Conservation (phyloP, 176 grass and related monocot genomes). For the Eragrostis curvula region DNA sequence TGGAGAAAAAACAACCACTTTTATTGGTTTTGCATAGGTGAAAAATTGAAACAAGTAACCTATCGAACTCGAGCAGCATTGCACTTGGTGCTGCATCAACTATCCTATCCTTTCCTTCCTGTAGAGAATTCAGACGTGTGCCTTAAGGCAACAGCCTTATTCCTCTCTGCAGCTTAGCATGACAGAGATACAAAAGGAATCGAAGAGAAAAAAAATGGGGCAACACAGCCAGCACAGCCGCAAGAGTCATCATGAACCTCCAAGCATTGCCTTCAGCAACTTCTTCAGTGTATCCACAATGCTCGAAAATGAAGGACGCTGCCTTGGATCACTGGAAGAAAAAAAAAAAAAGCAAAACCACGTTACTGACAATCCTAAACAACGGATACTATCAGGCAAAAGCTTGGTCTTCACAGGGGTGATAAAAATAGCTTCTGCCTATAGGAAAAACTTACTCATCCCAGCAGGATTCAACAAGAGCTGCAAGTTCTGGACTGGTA, state of each 20-base stretch:
- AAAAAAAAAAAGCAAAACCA: not conserved
- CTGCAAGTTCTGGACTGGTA: slow-evolving; percentile 58
- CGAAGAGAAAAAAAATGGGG: not conserved
- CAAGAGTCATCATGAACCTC: slow-evolving; percentile 48
- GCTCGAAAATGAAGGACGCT: slow-evolving; percentile 80
- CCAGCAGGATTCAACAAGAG: slow-evolving; percentile 91
- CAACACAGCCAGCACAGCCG: not conserved
- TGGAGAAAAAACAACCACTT: not conserved
- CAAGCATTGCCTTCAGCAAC: slow-evolving; percentile 56
- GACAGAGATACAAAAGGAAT: not conserved
- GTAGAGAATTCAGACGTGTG: not conserved
- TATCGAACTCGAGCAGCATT: slow-evolving; percentile 26
- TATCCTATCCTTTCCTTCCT: slow-evolving; percentile 15
- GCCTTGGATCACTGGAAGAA: slow-evolving; percentile 80
- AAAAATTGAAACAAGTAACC: not conserved
- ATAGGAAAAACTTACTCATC: slow-evolving; percentile 64
- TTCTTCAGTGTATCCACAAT: slow-evolving; percentile 88
- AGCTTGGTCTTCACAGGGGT: not conserved
- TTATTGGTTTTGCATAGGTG: not conserved
- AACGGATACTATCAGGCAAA: not conserved
- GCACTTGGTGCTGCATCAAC: slow-evolving; percentile 34
- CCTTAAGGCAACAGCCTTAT: slow-evolving; percentile 26
- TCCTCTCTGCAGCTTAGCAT: slow-evolving; percentile 24
- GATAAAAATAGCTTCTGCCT: not conserved
- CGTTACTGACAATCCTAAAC: not conserved